Evolutionary conservation across 2,329 filamentous ascomycete genomes (phyloP), one percentile per base, ranked within the genome.

Genomic region (Fusarium penzigii): DNA sequence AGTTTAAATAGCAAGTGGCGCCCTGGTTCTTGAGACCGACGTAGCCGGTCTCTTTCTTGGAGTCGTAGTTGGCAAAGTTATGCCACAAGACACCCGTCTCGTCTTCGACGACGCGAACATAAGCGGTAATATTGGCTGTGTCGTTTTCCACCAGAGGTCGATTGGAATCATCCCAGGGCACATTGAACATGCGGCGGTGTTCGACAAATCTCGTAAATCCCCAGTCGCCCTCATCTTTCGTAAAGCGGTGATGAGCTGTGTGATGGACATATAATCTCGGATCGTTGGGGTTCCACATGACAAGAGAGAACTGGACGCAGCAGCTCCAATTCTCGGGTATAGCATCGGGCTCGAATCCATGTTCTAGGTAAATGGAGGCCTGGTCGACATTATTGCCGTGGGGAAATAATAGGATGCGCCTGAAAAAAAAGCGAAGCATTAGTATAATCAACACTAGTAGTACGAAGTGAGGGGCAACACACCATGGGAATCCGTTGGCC

Each of bases 31-130:
- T 94, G 48, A 99, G 78, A 3, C 94, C 94, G 40, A 99, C 94
- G 77, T 92, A 97, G 51, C 94, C 94, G 0, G 94, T 99, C 74
- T 97, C 92, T 70, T 94, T 96, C 76, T 97, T 99, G n/a, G 94
- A 97, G 70, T 99, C 92, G 70, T 99, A 99, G 74, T 93, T 92
- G 69, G 85, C 80, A 71, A 96, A 93, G 73, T 90, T 94, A 74
- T 95, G 90, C 90, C 90, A 96, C 52, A 96, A 70, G 5, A 94
- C 90, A 49, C 90, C 90, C 1, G 90, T 96, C 57, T 92, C 90
- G 65, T 96, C 90, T 66, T 94, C 89, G 44, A 94, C 85, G 45
- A 94, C 78, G 47, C 90, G 83, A 43, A 95, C 81, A 64, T 91
- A 95, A 49, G 90, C 90, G 1, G 90, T 94, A 66, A 95, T 86